Base-by-base conservation (phyloP, 2,329 filamentous ascomycete species). In the Xylariales sp. region DNA sequence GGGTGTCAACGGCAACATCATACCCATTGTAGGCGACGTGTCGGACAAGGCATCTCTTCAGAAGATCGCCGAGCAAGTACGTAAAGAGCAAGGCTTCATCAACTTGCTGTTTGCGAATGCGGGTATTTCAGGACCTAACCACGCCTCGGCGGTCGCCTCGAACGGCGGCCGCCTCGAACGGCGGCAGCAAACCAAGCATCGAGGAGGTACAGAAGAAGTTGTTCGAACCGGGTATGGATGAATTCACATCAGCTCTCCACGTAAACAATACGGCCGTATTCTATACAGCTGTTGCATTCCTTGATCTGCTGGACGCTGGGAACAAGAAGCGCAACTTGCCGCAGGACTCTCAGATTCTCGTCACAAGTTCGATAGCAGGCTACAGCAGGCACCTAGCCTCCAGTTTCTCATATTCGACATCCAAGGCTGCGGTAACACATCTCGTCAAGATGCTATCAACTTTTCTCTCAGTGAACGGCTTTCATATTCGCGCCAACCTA, bases 381-480 rank as follows among this genome's bases (percentile, higher is more conserved):
- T 32, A 32, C 5, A 40, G 38, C 14, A 20, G 38, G 15, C 21
- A 33, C 18, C 12, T 40, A n/a, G 29, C 28, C 38, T 40, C 38
- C 10, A 40, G 38, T 11, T 40, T 40, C 31, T 22, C 38, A 5
- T 40, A 40, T 20, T 24, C 28, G 12, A 22, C 29, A 8, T 40
- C 38, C 28, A 40, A 40, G 21, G 38, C 38, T 6, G 38, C 38
- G n/a, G 38, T 20, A 4, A 14, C 15, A 5, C 29, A 33, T 24
- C 18, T 40, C 15, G 38, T 40, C 5, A 40, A 40, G 38, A 40
- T 40, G 38, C 38, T 40, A 18, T 40, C 38, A 12, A 40, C 38
- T 1, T 40, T 32, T n/a, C 27, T 40, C 19, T 12, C 38, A 6
- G n/a, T n/a, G 12, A 5, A 32, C 6, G 38, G 31, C 5, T 33